Base-by-base conservation (phyloP, 495 filamentous ascomycete species). In the Xylaria bambusicola region DNA sequence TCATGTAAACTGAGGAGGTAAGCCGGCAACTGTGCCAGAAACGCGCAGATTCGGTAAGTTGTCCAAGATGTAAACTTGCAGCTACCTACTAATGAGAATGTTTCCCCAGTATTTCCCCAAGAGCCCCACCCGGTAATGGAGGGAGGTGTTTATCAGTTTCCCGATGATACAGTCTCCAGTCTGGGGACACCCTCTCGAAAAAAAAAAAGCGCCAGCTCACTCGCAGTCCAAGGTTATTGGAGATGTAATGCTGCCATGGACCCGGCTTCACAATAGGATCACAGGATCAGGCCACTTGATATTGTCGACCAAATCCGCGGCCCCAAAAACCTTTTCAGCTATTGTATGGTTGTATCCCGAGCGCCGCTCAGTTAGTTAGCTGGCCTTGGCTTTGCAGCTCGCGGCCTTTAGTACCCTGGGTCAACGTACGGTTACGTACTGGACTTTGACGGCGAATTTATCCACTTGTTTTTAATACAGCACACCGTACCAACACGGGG, bases 221-320 rank as follows among this genome's bases (percentile, higher is more conserved):
- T n/a, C n/a, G n/a, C n/a, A n/a, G n/a, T n/a, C n/a, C n/a, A n/a
- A n/a, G 31, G 6, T 29, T 6, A 13, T 13, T 38, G n/a, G 3
- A 18, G 5, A 17, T 21, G 26, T 26, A 35, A 29, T 38, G 12
- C 31, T 29, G 31, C 20, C 29, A n/a, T 51, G 29, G 48, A 21
- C 29, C 29, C 31, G 20, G 27, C 9, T 40, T 40, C 13, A 26
- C 33, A 15, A 3, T 21, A n/a, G 13, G 24, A 6, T n/a, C 7
- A 8, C 15, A n/a, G 10, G 23, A 49, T 31, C 55, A 49, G 55
- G 26, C 55, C 55, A 41, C 23, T 29, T 56, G 29, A n/a, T 20
- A 5, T 12, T 15, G 17, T 18, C 15, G 31, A 42, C 15, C 35
- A 23, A 29, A 29, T 24, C 23, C 15, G 12, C 44, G 7, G 45